Conservation (phyloP, 352 stramenopile genomes). For the Phytopythium aichiense region DNA sequence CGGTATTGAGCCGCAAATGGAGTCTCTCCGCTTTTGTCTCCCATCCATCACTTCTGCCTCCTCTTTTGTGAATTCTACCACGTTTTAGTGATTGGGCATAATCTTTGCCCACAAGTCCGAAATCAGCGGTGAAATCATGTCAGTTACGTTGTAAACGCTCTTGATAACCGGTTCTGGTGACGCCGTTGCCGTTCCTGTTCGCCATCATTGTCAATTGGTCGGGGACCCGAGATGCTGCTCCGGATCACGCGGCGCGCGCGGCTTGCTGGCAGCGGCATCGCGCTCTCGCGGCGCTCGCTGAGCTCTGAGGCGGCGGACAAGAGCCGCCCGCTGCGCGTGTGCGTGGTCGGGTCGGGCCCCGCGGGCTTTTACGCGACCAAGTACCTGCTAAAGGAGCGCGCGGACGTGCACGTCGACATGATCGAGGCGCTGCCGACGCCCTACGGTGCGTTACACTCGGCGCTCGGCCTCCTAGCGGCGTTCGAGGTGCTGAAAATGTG, state of each 20-base stretch:
- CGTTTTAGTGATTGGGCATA: no score
- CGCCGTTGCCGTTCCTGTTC: no score
- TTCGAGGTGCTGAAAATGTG: no score
- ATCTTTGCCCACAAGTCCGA: background rate
- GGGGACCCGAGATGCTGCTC: background rate
- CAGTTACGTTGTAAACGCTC: no score
- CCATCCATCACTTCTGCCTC: background rate
- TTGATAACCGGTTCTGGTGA: no score
- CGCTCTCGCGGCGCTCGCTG: background rate
- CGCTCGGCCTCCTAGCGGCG: background rate
- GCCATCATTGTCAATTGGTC: no score
- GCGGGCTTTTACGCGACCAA: conserved; percentile 94
- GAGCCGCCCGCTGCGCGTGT: conserved; percentile 45
- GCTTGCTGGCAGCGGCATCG: background rate
- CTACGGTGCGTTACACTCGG: conserved; percentile 55
- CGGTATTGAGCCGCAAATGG: background rate
- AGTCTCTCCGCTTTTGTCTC: background rate
- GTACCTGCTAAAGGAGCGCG: conserved; percentile 89
- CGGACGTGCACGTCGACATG: conserved; percentile 80
- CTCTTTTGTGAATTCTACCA: background rate
- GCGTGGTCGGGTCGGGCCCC: conserved; percentile 88
- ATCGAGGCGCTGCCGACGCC: conserved; percentile 93
- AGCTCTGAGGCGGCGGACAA: background rate
- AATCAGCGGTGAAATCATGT: background rate
- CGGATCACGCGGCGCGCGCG: background rate